Conservation (phyloP, 106 monocot species). For the Dendrobium huoshanense region DNA sequence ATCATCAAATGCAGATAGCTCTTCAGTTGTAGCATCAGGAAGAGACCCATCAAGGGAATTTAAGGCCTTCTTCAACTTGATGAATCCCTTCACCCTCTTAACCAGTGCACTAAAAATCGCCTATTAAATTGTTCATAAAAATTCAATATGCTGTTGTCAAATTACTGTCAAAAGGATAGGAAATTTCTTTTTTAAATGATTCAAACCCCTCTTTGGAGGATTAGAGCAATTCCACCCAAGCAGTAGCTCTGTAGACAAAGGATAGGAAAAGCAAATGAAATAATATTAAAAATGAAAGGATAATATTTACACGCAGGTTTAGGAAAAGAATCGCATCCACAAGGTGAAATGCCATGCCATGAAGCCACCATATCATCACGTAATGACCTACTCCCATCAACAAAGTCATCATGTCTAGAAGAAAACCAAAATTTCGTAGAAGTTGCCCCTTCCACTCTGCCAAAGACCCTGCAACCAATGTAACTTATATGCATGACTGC, state of each 20-base stretch:
- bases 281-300: not conserved
- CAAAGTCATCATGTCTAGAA: slow-evolving; percentile 71
- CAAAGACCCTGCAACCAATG: slow-evolving; percentile 60
- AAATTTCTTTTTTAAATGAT: not conserved
- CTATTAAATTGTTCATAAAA: slow-evolving; percentile 25
- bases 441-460: slow-evolving; percentile 71
- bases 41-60: slow-evolving; percentile 76
- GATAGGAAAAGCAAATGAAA: not conserved
- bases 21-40: slow-evolving; percentile 88
- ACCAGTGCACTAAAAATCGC: slow-evolving; percentile 58
- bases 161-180: not conserved
- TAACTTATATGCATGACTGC: not conserved
- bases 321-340: slow-evolving; percentile 81
- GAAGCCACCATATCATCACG: slow-evolving; percentile 83
- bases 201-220: not conserved
- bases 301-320: slow-evolving; percentile 66
- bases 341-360: slow-evolving; percentile 88
- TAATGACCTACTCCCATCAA: slow-evolving; percentile 82
- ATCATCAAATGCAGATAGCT: slow-evolving; percentile 74
- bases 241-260: not conserved
- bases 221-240: not conserved
- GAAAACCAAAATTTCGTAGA: slow-evolving; percentile 69
- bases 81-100: slow-evolving; percentile 63
- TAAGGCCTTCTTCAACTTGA: slow-evolving; percentile 73
- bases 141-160: not conserved